Evolutionary conservation across 257 asterid genomes (phyloP).

Genomic region (Voacanga thouarsii): DNA sequence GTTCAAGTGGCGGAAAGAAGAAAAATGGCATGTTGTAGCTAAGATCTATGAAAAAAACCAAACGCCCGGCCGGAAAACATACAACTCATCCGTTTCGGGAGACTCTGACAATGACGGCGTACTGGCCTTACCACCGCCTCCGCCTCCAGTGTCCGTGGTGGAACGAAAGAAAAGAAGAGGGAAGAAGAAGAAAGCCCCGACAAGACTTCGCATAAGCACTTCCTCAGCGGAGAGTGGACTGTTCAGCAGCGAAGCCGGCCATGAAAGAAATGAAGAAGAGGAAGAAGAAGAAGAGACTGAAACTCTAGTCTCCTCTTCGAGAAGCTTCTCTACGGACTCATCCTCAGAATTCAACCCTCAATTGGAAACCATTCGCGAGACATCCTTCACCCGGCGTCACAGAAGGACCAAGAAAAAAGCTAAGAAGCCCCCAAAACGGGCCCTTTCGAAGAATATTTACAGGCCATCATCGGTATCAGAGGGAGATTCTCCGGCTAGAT

Average conservation of each 20-base stretch:
- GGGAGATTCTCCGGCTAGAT: constrained; percentile 58
- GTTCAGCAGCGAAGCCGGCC: constrained; percentile 37
- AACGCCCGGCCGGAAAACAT: constrained; percentile 30
- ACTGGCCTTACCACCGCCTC: constrained; percentile 14
- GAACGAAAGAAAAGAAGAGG: constrained; percentile 27
- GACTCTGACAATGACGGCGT: constrained; percentile 11
- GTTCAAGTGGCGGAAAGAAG: constrained; percentile 58
- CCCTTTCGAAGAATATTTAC: not conserved
- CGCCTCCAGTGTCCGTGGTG: constrained; percentile 10
- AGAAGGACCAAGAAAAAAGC: constrained; percentile 18
- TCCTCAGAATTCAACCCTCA: constrained; percentile 35
- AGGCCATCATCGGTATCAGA: constrained; percentile 26
- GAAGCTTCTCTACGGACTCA: constrained; percentile 33
- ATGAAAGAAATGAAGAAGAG: constrained; percentile 9
- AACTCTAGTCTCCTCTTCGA: constrained; percentile 36
- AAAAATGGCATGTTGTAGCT: constrained; percentile 65
- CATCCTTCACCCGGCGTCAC: constrained; percentile 11
- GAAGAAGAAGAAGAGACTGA: constrained; percentile 34
- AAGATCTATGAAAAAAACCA: constrained; percentile 24
- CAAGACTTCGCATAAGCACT: constrained; percentile 42
- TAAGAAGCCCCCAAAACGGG: not conserved
- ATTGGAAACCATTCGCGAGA: constrained; percentile 30
- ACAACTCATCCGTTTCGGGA: constrained; percentile 32
- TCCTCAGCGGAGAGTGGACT: constrained; percentile 57
- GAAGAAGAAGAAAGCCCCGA: constrained; percentile 32